Evolutionary conservation across 768 basidiomycete species (phyloP).

Genomic region (Boletus sp.): DNA sequence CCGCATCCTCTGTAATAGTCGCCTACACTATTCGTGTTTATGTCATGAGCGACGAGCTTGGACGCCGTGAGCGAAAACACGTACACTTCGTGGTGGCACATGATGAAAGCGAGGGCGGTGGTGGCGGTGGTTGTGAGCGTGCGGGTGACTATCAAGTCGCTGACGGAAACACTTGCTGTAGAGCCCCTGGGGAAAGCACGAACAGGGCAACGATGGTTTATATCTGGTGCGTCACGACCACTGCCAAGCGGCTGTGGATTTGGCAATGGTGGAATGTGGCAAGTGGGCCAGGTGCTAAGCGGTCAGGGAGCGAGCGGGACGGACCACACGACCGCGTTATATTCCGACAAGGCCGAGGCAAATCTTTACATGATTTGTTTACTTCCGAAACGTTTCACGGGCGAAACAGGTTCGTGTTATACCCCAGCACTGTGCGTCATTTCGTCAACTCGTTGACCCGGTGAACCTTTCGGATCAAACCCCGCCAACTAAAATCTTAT

Average conservation of each 20-base stretch:
- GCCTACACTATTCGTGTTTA: conserved; percentile 27
- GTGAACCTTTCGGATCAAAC: conserved; percentile 25
- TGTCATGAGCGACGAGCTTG: conserved; percentile 1
- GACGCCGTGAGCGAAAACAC: not conserved
- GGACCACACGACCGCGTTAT: not conserved
- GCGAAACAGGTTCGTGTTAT: conserved; percentile 1
- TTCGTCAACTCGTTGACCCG: not conserved
- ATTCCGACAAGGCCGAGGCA: not conserved
- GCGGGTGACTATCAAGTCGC: not conserved
- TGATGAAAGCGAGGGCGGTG: conserved; percentile 4
- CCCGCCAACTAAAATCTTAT: conserved; percentile 23
- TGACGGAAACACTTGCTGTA: not conserved
- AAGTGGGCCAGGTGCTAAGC: conserved; percentile 1
- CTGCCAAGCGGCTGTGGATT: conserved; percentile 13
- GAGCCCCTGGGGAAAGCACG: not conserved
- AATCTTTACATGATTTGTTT: not conserved
- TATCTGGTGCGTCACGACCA: conserved; percentile 7
- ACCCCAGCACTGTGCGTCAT: conserved; percentile 36
- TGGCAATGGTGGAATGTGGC: conserved; percentile 10
- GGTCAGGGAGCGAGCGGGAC: not conserved
- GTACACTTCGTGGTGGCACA: conserved; percentile 40
- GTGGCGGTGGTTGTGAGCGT: not conserved
- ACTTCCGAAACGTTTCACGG: conserved; percentile 1
- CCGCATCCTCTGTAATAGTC: conserved; percentile 39
- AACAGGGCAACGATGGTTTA: conserved; percentile 1